Percentiles rank a stretch among this genome's conserved stretches.
Conservation (phyloP, 306 rosid genomes). For the Medicago ruthenica region DNA sequence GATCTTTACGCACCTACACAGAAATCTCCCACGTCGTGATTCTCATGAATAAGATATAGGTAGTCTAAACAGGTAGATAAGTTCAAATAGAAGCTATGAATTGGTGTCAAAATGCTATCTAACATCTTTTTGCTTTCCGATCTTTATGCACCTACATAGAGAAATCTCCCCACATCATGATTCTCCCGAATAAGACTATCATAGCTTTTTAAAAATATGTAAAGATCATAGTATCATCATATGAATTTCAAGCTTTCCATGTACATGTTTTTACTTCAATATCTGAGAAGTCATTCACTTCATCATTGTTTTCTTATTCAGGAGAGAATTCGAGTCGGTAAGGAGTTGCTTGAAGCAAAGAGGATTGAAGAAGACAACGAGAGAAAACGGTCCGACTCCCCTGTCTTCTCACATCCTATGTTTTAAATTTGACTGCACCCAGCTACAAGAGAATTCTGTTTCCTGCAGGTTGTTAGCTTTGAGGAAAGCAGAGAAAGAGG, state of each 20-base stretch:
- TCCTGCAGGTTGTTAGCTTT: conserved; percentile 75
- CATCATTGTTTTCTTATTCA: conserved; percentile 44
- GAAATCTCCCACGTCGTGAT: conserved; percentile 2
- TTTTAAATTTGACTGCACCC: conserved; percentile 28
- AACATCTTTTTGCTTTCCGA: neutral
- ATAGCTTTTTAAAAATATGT: conserved; percentile 1
- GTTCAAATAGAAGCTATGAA: neutral
- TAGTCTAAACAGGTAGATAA: neutral
- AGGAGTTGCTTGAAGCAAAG: conserved; percentile 95
- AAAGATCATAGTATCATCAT: neutral
- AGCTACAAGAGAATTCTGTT: conserved; percentile 40
- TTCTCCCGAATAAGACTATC: neutral
- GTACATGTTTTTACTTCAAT: neutral
- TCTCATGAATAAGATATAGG: neutral
- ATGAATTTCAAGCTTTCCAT: conserved; percentile 35
- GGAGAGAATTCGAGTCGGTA: conserved; percentile 99
- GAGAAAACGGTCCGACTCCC: conserved; percentile 76
- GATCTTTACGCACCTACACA: neutral
- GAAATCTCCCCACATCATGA: conserved; percentile 7
- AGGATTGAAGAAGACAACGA: conserved; percentile 94
- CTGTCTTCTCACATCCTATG: conserved; percentile 34
- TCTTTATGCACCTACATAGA: neutral
- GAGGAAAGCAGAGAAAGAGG: conserved; percentile 97
- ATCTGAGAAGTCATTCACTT: conserved; percentile 21
- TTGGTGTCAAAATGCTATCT: neutral